Conservation (phyloP, 345 rosid genomes). For the Syzygium jambos region DNA sequence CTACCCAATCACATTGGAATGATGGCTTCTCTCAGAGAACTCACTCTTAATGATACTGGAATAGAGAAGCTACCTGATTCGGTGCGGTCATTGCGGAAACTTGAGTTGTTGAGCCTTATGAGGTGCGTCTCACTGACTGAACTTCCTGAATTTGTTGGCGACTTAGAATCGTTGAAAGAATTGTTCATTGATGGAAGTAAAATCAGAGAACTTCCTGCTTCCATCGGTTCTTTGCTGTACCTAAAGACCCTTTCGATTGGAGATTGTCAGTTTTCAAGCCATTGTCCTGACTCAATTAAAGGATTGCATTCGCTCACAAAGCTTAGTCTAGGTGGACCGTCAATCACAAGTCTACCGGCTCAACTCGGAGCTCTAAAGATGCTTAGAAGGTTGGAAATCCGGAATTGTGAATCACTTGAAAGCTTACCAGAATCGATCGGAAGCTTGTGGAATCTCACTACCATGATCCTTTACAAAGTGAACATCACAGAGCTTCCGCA, state of each 20-base stretch:
- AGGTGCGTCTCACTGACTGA: conserved; percentile 15
- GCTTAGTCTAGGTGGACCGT: conserved; percentile 17
- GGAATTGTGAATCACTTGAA: conserved; percentile 12
- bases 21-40: conserved; percentile 28
- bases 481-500: conserved; percentile 33
- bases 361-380: conserved; percentile 27
- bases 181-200: conserved; percentile 2
- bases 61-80: conserved; percentile 28
- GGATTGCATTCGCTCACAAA: conserved; percentile 22
- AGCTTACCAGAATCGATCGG: conserved; percentile 35
- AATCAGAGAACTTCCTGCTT: conserved; percentile 30
- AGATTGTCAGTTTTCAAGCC: conserved; percentile 12
- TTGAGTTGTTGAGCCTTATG: conserved; percentile 30
- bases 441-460: conserved; percentile 18
- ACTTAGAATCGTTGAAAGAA: conserved; percentile 20
- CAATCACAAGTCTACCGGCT: conserved; percentile 22
- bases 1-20: conserved; percentile 24
- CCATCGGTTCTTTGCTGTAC: conserved; percentile 22
- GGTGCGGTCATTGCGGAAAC: conserved; percentile 21
- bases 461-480: conserved; percentile 8
- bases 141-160: conserved; percentile 27
- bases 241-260: conserved; percentile 18
- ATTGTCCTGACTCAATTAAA: conserved; percentile 30
- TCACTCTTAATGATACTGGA: conserved; percentile 18
- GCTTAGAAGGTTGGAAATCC: conserved; percentile 23